Percentiles rank a stretch among this genome's conserved stretches.
phyloP scores from a whole-genome alignment of 192 early-diverging fungal species.

The Backusella westeae region DNA sequence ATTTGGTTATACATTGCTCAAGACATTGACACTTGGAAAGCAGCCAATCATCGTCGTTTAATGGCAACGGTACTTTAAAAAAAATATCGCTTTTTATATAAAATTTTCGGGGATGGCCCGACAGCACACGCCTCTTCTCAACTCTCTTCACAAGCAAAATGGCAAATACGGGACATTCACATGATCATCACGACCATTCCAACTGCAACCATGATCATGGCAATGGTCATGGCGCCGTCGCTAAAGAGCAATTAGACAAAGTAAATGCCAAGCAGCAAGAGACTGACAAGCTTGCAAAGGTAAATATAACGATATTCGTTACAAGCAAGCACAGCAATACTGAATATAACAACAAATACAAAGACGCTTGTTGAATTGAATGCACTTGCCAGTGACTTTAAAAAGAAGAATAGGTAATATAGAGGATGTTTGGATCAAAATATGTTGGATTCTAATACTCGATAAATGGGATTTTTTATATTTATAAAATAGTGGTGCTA shows the following conservation, averaged over 20 bases:
- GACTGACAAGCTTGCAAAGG: slow-evolving; percentile 16
- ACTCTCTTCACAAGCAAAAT: not conserved
- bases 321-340: too few relatives aligned
- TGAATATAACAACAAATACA: not conserved
- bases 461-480: not conserved
- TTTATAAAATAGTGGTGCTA: not conserved
- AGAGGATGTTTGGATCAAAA: not conserved
- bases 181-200: slow-evolving; percentile 10
- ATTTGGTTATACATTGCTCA: too few relatives aligned
- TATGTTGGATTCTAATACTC: not conserved
- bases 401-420: slow-evolving; percentile 2
- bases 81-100: not conserved
- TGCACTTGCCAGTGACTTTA: not conserved
- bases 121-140: not conserved
- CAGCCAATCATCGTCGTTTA: not conserved
- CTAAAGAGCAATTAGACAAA: slow-evolving; percentile 5
- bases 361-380: slow-evolving; percentile 7
- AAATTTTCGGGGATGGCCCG: not conserved
- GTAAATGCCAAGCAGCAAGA: not conserved
- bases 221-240: not conserved
- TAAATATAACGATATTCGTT: not conserved
- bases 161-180: not conserved
- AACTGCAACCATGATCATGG: slow-evolving; percentile 8
- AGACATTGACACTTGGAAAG: not conserved
- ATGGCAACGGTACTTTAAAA: not conserved